A percentile compares a stretch with the other conserved stretches of the same genome.
These are phyloP conservation scores for Boletales sp. DNA, from an alignment of 768 basidiomycete genomes.

Conservation along the genomic window DNA sequence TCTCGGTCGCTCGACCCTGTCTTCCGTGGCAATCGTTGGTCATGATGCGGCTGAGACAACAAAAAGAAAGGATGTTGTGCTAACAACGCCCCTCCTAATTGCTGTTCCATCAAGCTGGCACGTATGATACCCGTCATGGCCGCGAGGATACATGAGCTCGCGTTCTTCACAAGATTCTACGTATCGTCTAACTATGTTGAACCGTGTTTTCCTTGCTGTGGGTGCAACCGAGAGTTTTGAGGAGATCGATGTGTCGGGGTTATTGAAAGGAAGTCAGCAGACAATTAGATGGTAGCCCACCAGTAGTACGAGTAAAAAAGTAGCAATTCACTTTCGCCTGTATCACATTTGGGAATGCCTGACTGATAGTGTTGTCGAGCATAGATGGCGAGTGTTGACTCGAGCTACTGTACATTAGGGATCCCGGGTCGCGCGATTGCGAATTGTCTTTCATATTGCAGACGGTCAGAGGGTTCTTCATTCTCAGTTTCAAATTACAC, in stretches of 20 bases:
- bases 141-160: conserved; percentile 70
- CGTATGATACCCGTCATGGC: conserved; percentile 61
- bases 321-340: too few relatives aligned
- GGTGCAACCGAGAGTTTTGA: conserved; percentile 47
- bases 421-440: too few relatives aligned
- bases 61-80: not conserved
- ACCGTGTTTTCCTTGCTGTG: conserved; percentile 56
- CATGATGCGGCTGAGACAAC: not conserved
- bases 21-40: not conserved
- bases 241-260: conserved; percentile 55
- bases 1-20: not conserved
- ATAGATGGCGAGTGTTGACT: too few relatives aligned
- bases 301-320: too few relatives aligned
- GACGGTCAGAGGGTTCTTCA: too few relatives aligned
- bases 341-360: too few relatives aligned
- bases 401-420: too few relatives aligned
- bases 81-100: not conserved
- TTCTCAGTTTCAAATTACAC: too few relatives aligned
- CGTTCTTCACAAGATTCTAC: conserved; percentile 80
- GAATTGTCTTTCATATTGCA: too few relatives aligned
- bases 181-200: conserved; percentile 56
- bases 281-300: not conserved
- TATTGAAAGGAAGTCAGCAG: conserved; percentile 4
- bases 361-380: too few relatives aligned
- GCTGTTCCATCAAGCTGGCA: conserved; percentile 41